Base-by-base conservation (phyloP, 2,329 filamentous ascomycete genomes). In the Penicillium sp. region DNA sequence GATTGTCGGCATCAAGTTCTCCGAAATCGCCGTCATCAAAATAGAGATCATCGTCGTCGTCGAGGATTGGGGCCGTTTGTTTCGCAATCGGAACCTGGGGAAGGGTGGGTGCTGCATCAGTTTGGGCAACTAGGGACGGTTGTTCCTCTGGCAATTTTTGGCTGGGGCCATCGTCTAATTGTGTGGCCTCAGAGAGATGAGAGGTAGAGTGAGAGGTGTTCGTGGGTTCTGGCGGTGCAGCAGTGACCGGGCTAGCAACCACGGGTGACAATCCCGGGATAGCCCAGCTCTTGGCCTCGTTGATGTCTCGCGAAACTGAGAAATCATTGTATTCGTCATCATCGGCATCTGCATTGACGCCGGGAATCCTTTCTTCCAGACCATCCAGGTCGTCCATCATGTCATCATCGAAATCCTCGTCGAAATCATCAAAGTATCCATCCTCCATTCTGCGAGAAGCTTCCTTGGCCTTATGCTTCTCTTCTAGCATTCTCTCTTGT, bases 401-500 rank as follows among this genome's bases (percentile, higher is more conserved):
- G 58, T 80, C 77, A 58, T 79, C 77, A 55, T 78, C 75, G 31
- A 72, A 76, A 53, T 77, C 75, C n/a, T 77, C 75, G 35, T 77
- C 77, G 57, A 73, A 77, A 57, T 78, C 75, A 60, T 76, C 72
- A 41, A 70, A 74, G 27, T 69, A 71, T 3, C 61, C 66, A 44
- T 70, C 68, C 44, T 71, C 70, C 42, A 69, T 49, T 21, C 69
- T 75, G 50, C 74, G 72, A 31, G 72, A 75, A 59, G 81, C 74
- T 69, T 82, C 76, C 74, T 84, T 75, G 69, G 80, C 73, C 74
- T 84, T 80, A 63, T 87, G 84, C 51, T 84, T 84, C 59, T 88
- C 86, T 71, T 88, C 86, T 35, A 88, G 72, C 7, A 86, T 72
- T 61, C 82, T 82, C 66, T 88, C 86, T 66, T 88, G 84, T 0